Conservation (phyloP, 148 eudicot genomes). For the Simmondsia chinensis region DNA sequence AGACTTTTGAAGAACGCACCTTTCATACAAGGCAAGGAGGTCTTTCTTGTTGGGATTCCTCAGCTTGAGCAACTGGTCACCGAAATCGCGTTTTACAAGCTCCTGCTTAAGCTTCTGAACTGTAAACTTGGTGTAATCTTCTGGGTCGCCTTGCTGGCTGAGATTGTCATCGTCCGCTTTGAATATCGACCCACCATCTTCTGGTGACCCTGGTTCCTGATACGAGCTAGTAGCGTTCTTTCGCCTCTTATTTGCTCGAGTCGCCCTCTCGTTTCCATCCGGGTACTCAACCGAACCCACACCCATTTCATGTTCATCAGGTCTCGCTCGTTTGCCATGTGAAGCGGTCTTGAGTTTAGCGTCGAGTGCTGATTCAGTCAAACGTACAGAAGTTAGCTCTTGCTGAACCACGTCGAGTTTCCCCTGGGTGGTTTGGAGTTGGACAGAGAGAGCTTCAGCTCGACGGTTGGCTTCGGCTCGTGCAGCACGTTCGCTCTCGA, state of each 20-base stretch:
- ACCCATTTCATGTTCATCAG: conserved; percentile 63
- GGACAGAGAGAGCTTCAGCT: conserved; percentile 73
- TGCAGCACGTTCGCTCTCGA: conserved; percentile 70
- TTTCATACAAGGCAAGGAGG: conserved; percentile 72
- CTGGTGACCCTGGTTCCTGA: conserved; percentile 27
- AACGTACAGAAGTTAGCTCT: conserved; percentile 60
- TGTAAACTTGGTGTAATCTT: conserved; percentile 69
- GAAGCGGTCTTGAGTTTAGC: conserved; percentile 62
- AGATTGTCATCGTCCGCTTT: conserved; percentile 48
- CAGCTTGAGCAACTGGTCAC: conserved; percentile 71
- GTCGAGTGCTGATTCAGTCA: conserved; percentile 63
- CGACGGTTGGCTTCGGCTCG: conserved; percentile 76
- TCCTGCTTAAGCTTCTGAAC: conserved; percentile 66
- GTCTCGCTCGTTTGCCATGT: conserved; percentile 66
- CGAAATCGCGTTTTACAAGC: conserved; percentile 69
- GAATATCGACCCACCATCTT: conserved; percentile 61
- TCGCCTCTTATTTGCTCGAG: conserved; percentile 51
- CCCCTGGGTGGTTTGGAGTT: conserved; percentile 76
- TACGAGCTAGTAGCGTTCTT: conserved; percentile 52
- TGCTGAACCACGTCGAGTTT: conserved; percentile 75
- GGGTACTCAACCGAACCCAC: conserved; percentile 44
- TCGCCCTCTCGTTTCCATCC: conserved; percentile 28
- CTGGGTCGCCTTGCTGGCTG: conserved; percentile 45
- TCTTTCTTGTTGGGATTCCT: conserved; percentile 73
- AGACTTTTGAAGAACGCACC: conserved; percentile 46